A percentile compares a stretch with the other conserved stretches of the same genome.
Conservation (phyloP, 225 moss, liverwort and hornwort species). For the Pleurozium schreberi region DNA sequence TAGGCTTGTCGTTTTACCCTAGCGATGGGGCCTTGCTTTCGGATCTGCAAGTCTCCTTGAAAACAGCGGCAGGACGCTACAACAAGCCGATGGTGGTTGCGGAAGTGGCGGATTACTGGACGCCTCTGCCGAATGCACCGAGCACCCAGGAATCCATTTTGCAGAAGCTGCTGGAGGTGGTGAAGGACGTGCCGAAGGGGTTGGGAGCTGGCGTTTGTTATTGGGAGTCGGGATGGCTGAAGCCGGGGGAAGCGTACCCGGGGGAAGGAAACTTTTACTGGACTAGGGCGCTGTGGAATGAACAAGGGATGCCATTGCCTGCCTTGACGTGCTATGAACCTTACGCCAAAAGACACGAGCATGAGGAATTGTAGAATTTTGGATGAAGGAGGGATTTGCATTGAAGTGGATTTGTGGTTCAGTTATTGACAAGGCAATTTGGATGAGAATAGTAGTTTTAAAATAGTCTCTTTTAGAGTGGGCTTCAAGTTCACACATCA, state of each 20-base stretch:
- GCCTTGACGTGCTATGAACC: conserved; percentile 22
- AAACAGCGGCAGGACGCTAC: conserved; percentile 11
- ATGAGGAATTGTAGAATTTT: background rate
- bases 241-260: conserved; percentile 25
- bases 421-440: too few species aligned
- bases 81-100: conserved; percentile 28
- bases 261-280: conserved; percentile 26
- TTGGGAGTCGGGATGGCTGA: conserved; percentile 31
- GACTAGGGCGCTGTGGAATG: conserved; percentile 29
- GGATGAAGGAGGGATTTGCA: background rate
- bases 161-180: conserved; percentile 15
- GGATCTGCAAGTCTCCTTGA: background rate
- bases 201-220: conserved; percentile 33
- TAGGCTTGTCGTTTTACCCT: conserved; percentile 41
- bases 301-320: conserved; percentile 8
- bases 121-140: conserved; percentile 1
- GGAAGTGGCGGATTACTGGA: conserved; percentile 25
- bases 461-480: background rate
- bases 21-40: conserved; percentile 9
- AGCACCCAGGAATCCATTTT: background rate
- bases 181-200: conserved; percentile 14
- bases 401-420: background rate
- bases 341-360: background rate
- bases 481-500: background rate
- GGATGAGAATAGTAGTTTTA: too few species aligned